Evolutionary conservation across 495 filamentous ascomycete genomes (phyloP).

Genomic region (Penicillium cinerascens): DNA sequence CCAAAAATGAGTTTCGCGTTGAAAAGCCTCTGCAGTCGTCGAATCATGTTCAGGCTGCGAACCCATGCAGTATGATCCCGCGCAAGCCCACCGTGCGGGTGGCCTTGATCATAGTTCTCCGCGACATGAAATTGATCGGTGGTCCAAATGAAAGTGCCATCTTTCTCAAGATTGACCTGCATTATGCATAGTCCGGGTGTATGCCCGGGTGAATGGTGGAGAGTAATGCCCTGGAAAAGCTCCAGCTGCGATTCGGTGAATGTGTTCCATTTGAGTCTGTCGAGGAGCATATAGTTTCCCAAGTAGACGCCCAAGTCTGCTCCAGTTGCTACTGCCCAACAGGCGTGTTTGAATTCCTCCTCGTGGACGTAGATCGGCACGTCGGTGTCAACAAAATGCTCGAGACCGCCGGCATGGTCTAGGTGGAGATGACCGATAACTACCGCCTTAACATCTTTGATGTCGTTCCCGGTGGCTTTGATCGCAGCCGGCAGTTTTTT

Average conservation of each 20-base stretch:
- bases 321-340: slow-evolving; percentile 42
- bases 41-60: slow-evolving; percentile 37
- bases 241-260: slow-evolving; percentile 31
- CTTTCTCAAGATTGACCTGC: background rate
- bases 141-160: background rate
- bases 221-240: slow-evolving; percentile 33
- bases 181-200: slow-evolving; percentile 37
- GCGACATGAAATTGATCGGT: background rate
- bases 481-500: slow-evolving; percentile 47
- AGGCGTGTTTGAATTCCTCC: slow-evolving; percentile 48
- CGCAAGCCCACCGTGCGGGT: slow-evolving; percentile 43
- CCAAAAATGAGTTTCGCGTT: slow-evolving; percentile 40
- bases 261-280: slow-evolving; percentile 34
- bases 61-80: slow-evolving; percentile 44
- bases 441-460: slow-evolving; percentile 51
- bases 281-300: slow-evolving; percentile 33
- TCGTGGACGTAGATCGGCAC: slow-evolving; percentile 53
- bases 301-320: slow-evolving; percentile 46
- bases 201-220: slow-evolving; percentile 40
- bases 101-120: slow-evolving; percentile 17
- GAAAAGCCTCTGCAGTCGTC: slow-evolving; percentile 31
- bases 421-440: slow-evolving; percentile 53
- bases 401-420: slow-evolving; percentile 53
- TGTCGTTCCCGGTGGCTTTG: slow-evolving; percentile 41
- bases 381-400: slow-evolving; percentile 45